Conservation (phyloP, 2,329 filamentous ascomycete species). For the Pyrenophora tritici-repentis region DNA sequence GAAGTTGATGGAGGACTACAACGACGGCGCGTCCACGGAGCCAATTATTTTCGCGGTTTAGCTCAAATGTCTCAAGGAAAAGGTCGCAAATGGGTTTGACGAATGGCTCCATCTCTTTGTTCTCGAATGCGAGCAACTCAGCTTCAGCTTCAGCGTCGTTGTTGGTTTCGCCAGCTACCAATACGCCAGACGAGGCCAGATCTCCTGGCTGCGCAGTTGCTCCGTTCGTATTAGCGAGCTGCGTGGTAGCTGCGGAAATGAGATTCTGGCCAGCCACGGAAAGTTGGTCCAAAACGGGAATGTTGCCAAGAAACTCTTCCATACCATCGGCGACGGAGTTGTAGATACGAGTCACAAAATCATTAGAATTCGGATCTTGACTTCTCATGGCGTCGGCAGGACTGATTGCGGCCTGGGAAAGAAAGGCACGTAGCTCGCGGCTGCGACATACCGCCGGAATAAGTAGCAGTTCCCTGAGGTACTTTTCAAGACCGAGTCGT, state of each 20-base stretch:
- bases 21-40: slow-evolving; percentile 93
- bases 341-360: slow-evolving; percentile 93
- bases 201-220: slow-evolving; percentile 17
- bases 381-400: slow-evolving; percentile 65
- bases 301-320: slow-evolving; percentile 96
- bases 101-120: slow-evolving; percentile 80
- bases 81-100: slow-evolving; percentile 98
- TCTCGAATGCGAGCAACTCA: slow-evolving; percentile 90
- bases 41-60: slow-evolving; percentile 97
- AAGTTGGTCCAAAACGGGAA: slow-evolving; percentile 91
- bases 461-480: slow-evolving; percentile 76
- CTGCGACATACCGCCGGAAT: slow-evolving; percentile 94
- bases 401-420: slow-evolving; percentile 83
- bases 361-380: slow-evolving; percentile 64
- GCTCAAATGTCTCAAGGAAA: slow-evolving; percentile 92
- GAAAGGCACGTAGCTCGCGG: slow-evolving; percentile 86
- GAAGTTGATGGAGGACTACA: slow-evolving; percentile 91
- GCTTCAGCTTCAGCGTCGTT: slow-evolving; percentile 81
- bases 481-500: slow-evolving; percentile 79
- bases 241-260: slow-evolving; percentile 70
- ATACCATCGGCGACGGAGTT: slow-evolving; percentile 97
- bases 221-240: slow-evolving; percentile 49
- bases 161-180: slow-evolving; percentile 53
- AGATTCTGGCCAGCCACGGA: slow-evolving; percentile 91
- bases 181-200: slow-evolving; percentile 26